phyloP scores from a whole-genome alignment of 371 early-diverging fungal genomes.

The Syncephalis plumigaleata region DNA sequence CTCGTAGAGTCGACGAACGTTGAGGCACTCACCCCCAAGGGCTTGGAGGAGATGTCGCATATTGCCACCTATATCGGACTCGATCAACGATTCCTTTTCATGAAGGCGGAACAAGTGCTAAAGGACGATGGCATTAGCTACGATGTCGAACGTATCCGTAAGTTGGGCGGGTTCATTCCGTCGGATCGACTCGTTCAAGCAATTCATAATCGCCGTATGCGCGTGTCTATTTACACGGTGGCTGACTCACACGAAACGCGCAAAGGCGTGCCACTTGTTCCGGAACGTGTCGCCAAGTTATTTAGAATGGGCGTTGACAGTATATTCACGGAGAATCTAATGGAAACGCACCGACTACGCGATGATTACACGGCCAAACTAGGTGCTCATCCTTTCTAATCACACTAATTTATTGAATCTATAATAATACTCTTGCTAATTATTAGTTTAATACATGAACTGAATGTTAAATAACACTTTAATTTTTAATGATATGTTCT shows the following conservation, averaged over 20 bases:
- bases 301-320: too few relatives aligned
- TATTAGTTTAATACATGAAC: too few relatives aligned
- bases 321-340: too few relatives aligned
- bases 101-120: conserved; percentile 11
- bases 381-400: too few relatives aligned
- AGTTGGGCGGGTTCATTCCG: conserved; percentile 17
- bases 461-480: too few relatives aligned
- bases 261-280: too few relatives aligned
- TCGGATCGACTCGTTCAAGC: conserved; percentile 7
- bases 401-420: too few relatives aligned
- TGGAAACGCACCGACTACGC: too few relatives aligned
- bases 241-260: conserved; percentile 13
- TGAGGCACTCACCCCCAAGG: conserved; percentile 14
- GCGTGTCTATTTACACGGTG: conserved; percentile 17
- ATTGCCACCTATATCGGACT: conserved; percentile 13
- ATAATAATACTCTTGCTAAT: too few relatives aligned
- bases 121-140: conserved; percentile 7
- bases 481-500: too few relatives aligned
- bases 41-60: conserved; percentile 12
- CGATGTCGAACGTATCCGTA: conserved; percentile 9
- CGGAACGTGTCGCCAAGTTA: too few relatives aligned
- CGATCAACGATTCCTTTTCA: conserved; percentile 17
- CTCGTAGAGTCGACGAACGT: conserved; percentile 6
- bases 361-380: too few relatives aligned
- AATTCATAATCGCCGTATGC: conserved; percentile 12